Conservation (phyloP, 129 eudicot genomes). For the Artemisia annua region DNA sequence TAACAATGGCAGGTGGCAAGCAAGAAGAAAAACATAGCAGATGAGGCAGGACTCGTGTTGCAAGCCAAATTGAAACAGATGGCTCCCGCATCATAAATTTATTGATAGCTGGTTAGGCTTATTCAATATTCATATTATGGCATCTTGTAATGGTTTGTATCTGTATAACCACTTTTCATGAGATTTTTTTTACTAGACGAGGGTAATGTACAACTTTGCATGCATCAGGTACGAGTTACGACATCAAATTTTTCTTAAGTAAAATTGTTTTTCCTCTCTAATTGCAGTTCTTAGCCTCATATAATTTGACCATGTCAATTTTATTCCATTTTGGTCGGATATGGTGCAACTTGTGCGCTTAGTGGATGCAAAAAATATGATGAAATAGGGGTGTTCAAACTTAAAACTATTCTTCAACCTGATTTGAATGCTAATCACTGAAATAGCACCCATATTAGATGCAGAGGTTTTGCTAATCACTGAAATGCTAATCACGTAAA, state of each 20-base stretch:
- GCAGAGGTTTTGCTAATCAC: too few species aligned
- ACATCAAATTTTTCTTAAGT: constrained; percentile 1
- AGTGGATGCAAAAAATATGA: too few species aligned
- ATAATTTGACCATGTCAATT: neutral
- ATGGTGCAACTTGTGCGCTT: too few species aligned
- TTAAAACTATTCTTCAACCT: too few species aligned
- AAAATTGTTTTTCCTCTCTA: neutral
- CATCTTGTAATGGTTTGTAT: constrained; percentile 17
- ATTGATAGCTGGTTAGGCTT: constrained; percentile 12
- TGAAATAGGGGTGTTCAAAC: too few species aligned
- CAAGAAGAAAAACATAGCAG: constrained; percentile 84
- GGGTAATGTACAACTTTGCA: constrained; percentile 16
- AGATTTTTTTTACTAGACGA: constrained; percentile 11
- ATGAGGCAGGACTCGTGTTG: constrained; percentile 73
- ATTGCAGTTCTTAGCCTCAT: neutral
- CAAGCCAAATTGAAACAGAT: constrained; percentile 80
- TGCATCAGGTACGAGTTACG: constrained; percentile 11
- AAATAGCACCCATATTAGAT: too few species aligned
- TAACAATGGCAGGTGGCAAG: constrained; percentile 63
- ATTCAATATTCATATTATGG: neutral
- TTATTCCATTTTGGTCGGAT: too few species aligned
- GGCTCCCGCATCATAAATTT: constrained; percentile 50
- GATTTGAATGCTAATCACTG: too few species aligned
- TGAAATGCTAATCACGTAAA: too few species aligned
- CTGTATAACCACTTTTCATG: constrained; percentile 10